A percentile compares a stretch with the other conserved stretches of the same genome.
Evolutionary conservation across 768 basidiomycete genomes (phyloP).

Genomic region (Neoboletus magnificus): DNA sequence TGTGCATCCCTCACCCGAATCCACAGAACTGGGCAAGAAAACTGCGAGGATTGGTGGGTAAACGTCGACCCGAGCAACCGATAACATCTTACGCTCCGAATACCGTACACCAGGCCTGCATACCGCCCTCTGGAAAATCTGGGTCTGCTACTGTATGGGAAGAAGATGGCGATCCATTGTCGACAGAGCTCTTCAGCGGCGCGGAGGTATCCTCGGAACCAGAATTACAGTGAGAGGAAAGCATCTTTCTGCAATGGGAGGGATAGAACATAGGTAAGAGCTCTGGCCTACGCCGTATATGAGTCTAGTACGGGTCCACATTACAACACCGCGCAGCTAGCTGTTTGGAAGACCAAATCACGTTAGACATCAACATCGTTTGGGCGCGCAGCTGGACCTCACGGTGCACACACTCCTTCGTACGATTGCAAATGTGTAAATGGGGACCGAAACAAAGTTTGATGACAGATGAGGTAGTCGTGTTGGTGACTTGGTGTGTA

Average conservation of each 20-base stretch:
- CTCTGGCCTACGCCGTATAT: background rate
- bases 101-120: slow-evolving; percentile 26
- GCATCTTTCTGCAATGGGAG: background rate
- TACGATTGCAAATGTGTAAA: background rate
- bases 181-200: background rate
- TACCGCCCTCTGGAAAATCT: slow-evolving; percentile 13
- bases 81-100: slow-evolving; percentile 20
- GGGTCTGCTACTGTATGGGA: background rate
- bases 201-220: background rate
- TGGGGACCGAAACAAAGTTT: background rate
- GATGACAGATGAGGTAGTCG: background rate
- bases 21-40: slow-evolving; percentile 27
- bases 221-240: background rate
- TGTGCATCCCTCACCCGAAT: slow-evolving; percentile 17
- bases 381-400: background rate
- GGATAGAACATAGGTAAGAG: background rate
- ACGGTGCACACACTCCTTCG: background rate
- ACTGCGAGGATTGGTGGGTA: slow-evolving; percentile 6
- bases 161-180: background rate
- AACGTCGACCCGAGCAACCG: background rate
- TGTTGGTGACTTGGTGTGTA: background rate
- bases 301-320: background rate
- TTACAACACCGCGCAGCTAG: background rate
- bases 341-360: background rate
- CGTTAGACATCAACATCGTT: background rate